These are phyloP conservation scores for Amaranthus cruentus DNA, from an alignment of 148 eudicot genomes.

Conservation along the genomic window DNA sequence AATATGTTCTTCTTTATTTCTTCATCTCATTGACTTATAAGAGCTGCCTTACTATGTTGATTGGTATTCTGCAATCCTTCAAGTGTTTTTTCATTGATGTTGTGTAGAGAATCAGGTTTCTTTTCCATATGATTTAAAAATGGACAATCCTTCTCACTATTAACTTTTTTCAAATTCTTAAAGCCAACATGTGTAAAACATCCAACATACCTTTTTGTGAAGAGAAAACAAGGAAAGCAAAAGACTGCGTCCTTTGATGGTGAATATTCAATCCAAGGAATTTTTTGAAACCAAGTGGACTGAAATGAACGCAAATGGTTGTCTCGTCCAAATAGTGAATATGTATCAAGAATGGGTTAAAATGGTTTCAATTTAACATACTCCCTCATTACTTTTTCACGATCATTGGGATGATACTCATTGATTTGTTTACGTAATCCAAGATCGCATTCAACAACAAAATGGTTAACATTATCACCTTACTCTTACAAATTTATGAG, in stretches of 20 bases:
- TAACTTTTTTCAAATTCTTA: neutral
- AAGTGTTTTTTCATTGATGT: too few species aligned
- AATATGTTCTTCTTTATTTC: neutral
- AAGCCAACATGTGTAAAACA: neutral
- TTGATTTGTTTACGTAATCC: neutral
- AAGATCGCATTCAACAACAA: neutral
- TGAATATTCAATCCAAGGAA: neutral
- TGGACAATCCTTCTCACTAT: neutral
- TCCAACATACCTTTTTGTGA: neutral
- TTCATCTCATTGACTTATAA: too few species aligned
- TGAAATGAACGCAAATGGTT: neutral
- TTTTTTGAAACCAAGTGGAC: neutral
- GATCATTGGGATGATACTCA: neutral
- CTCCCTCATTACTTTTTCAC: neutral
- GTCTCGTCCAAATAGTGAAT: neutral
- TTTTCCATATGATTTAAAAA: neutral
- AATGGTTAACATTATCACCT: neutral
- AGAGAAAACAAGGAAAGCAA: neutral
- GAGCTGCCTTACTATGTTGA: too few species aligned
- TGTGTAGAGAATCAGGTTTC: too few species aligned
- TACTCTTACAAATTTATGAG: neutral
- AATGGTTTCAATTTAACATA: neutral
- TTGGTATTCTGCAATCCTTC: too few species aligned
- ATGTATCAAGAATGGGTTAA: neutral
- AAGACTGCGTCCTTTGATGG: neutral